phyloP scores from a whole-genome alignment of 108 stramenopile species.

The Poteriospumella lacustris region DNA sequence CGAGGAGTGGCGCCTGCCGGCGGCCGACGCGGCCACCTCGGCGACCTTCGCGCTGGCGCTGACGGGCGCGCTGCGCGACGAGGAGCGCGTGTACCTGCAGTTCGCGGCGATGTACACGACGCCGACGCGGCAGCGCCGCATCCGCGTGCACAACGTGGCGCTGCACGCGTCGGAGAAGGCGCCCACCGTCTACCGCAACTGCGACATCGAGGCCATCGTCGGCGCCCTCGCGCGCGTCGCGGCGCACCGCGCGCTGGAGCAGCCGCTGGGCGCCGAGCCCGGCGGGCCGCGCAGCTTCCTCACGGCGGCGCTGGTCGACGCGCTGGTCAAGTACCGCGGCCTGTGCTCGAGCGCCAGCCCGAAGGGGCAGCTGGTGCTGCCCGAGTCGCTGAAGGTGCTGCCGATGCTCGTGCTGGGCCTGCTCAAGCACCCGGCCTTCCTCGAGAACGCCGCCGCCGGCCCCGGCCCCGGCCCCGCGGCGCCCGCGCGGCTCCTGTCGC shows the following conservation, averaged over 20 bases:
- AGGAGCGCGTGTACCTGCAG: slow-evolving; percentile 27
- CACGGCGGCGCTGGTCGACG: slow-evolving; percentile 47
- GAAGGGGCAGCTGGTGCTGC: slow-evolving; percentile 72
- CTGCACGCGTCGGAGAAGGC: not conserved
- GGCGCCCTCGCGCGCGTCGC: slow-evolving; percentile 3
- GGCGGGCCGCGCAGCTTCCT: not conserved
- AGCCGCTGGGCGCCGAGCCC: not conserved
- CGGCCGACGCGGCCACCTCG: too few species aligned
- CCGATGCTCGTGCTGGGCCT: slow-evolving; percentile 70
- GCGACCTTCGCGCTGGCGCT: too few species aligned
- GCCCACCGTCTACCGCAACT: slow-evolving; percentile 24
- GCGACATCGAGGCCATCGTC: slow-evolving; percentile 28
- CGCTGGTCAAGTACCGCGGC: slow-evolving; percentile 67
- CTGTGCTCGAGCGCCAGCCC: slow-evolving; percentile 62
- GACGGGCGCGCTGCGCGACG: too few species aligned
- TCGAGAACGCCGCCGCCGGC: not conserved
- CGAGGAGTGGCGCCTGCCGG: too few species aligned
- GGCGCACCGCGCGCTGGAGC: slow-evolving; percentile 23
- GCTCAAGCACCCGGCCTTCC: slow-evolving; percentile 30
- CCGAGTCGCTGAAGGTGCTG: slow-evolving; percentile 73
- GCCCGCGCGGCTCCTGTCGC: not conserved
- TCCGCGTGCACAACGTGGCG: slow-evolving; percentile 40
- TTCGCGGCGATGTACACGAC: slow-evolving; percentile 35
- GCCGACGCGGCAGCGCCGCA: slow-evolving; percentile 6
- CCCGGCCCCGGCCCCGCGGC: not conserved